Base-by-base conservation (phyloP, 345 rosid genomes). In the Sisymbrium irio region DNA sequence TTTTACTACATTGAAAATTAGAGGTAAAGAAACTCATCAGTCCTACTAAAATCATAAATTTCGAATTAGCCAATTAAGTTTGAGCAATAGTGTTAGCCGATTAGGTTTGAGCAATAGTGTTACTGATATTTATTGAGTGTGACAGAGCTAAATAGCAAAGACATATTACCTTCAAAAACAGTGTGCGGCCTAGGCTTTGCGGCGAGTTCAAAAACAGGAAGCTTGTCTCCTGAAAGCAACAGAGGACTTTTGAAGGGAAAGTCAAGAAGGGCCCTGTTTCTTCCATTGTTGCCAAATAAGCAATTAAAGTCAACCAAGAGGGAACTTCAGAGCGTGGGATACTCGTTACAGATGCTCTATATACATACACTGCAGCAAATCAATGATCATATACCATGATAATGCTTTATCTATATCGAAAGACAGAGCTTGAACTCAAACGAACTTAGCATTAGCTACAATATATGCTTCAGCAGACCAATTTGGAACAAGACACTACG, bases 151-250 rank as follows among this genome's bases (percentile, higher is more conserved):
- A 12, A 41, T 32, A 39, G 39, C 22, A 28, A 40, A 54, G 13
- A 40, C 42, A n/a, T 42, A 51, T 51, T 69, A 69, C 65, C 74
- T 69, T 69, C 25, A 45, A 56, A 45, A 9, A 57, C 44, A 0
- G 35, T 13, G 35, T 40, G 44, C 9, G 5, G 55, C 11, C 39
- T 55, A 56, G 19, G 42, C 55, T 56, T 51, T 6, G 9, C 19
- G 9, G 8, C 3, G 10, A 45, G 50, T 45, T 8, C 20, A 45
- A 15, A 15, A 45, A 7, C 7, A 45, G 15, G 47, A 45, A 15
- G 50, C 20, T 45, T 44, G 49, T 44, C 49, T 44, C 18, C 9
- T 37, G 41, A 39, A 39, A 39, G 42, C 40, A 39, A 39, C 42
- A 39, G 3, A 39, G 13, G 35, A 13, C 35, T 53, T 53, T 9